phyloP scores from a whole-genome alignment of 345 rosid genomes.

The Hirschfeldia incana region DNA sequence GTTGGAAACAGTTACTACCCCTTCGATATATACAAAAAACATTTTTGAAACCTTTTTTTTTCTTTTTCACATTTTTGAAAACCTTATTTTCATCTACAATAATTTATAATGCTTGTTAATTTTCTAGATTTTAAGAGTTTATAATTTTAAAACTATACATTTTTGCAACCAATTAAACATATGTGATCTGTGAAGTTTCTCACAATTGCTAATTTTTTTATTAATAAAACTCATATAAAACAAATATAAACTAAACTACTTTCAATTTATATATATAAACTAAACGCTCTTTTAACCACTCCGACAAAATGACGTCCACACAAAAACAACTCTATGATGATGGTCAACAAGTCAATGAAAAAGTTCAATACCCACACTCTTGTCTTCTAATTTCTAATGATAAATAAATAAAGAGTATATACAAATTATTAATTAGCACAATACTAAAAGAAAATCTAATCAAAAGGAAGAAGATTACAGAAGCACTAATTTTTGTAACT shows the following conservation, averaged over 20 bases:
- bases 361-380: conserved; percentile 28
- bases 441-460: background rate
- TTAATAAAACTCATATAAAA: no score
- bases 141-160: background rate
- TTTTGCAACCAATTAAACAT: no score
- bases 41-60: background rate
- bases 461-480: conserved; percentile 22
- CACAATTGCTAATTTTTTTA: no score
- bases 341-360: conserved; percentile 30
- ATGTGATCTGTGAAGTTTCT: no score
- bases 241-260: no score
- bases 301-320: conserved; percentile 39
- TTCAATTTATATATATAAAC: no score
- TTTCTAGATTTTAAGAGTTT: conserved; percentile 5
- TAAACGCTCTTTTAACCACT: no score
- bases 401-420: background rate
- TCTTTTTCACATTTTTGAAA: background rate
- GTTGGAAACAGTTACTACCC: conserved; percentile 37
- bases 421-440: conserved; percentile 1
- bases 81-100: background rate
- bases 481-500: conserved; percentile 27
- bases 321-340: conserved; percentile 29
- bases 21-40: conserved; percentile 21
- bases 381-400: conserved; percentile 9
- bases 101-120: background rate